Conservation (phyloP, 2,329 filamentous ascomycete species). For the Orbilia blumenaviensis region DNA sequence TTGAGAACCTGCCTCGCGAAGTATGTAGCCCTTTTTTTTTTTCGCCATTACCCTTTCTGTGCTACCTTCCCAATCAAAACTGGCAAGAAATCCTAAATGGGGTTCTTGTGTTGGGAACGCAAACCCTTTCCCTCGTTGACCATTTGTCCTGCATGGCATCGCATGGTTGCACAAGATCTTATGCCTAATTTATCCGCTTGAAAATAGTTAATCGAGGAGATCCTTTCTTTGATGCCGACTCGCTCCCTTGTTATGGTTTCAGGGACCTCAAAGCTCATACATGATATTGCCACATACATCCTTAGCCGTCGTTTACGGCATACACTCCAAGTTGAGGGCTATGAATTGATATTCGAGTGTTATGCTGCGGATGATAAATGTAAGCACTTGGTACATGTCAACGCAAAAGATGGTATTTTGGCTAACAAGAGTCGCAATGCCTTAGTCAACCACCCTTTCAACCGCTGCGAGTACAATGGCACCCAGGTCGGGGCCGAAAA, state of each 20-base stretch:
- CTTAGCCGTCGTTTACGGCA: slow-evolving; percentile 31
- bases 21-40: slow-evolving; percentile 1
- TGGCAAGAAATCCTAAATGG: slow-evolving; percentile 1
- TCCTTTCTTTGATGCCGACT: slow-evolving; percentile 45
- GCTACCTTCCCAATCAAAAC: slow-evolving; percentile 39
- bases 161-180: not conserved
- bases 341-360: slow-evolving; percentile 35
- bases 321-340: slow-evolving; percentile 27
- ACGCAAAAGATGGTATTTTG: not conserved
- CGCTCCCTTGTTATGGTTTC: slow-evolving; percentile 23
- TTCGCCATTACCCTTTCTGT: slow-evolving; percentile 13
- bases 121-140: not conserved
- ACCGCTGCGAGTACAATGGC: slow-evolving; percentile 44
- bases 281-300: slow-evolving; percentile 47
- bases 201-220: slow-evolving; percentile 41
- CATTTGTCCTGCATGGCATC: not conserved
- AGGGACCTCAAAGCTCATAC: slow-evolving; percentile 40
- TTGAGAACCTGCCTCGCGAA: slow-evolving; percentile 40
- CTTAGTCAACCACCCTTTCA: slow-evolving; percentile 43
- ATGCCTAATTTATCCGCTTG: not conserved
- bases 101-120: not conserved
- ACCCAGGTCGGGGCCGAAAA: slow-evolving; percentile 17
- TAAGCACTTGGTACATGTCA: not conserved
- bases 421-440: not conserved
- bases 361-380: slow-evolving; percentile 30